Evolutionary conservation across 2,329 filamentous ascomycete species (phyloP).

Genomic region (Botrytis hyacinthi): DNA sequence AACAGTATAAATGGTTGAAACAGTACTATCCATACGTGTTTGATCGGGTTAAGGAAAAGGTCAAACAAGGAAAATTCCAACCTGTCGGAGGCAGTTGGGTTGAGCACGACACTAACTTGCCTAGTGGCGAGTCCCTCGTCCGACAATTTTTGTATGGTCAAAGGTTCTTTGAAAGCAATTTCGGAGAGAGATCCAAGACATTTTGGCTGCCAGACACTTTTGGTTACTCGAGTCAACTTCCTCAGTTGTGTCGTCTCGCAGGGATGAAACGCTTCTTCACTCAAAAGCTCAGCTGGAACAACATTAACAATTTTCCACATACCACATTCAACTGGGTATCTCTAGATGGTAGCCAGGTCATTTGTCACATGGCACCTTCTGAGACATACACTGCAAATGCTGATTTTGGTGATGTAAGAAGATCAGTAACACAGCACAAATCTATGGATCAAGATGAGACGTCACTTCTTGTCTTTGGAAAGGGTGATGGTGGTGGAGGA

Average conservation of each 20-base stretch:
- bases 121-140: slow-evolving; percentile 89
- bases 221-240: slow-evolving; percentile 92
- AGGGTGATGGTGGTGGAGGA: slow-evolving; percentile 93
- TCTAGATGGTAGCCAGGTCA: slow-evolving; percentile 90
- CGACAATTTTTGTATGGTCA: slow-evolving; percentile 96
- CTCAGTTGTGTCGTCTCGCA: slow-evolving; percentile 88
- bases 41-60: slow-evolving; percentile 85
- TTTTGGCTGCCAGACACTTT: slow-evolving; percentile 99
- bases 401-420: slow-evolving; percentile 89
- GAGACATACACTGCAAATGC: slow-evolving; percentile 96
- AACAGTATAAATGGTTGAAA: slow-evolving; percentile 98
- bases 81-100: slow-evolving; percentile 98
- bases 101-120: slow-evolving; percentile 97
- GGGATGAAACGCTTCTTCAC: slow-evolving; percentile 97
- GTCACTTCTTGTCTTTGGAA: slow-evolving; percentile 89
- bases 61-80: slow-evolving; percentile 87
- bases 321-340: slow-evolving; percentile 99
- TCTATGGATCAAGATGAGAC: slow-evolving; percentile 91
- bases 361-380: slow-evolving; percentile 95
- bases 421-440: slow-evolving; percentile 90
- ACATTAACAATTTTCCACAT: slow-evolving; percentile 98
- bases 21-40: slow-evolving; percentile 83
- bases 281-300: slow-evolving; percentile 99
- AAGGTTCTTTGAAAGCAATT: slow-evolving; percentile 88
- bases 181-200: slow-evolving; percentile 82